phyloP scores from a whole-genome alignment of 179 eudicot species.

The Amaranthus tricolor region DNA sequence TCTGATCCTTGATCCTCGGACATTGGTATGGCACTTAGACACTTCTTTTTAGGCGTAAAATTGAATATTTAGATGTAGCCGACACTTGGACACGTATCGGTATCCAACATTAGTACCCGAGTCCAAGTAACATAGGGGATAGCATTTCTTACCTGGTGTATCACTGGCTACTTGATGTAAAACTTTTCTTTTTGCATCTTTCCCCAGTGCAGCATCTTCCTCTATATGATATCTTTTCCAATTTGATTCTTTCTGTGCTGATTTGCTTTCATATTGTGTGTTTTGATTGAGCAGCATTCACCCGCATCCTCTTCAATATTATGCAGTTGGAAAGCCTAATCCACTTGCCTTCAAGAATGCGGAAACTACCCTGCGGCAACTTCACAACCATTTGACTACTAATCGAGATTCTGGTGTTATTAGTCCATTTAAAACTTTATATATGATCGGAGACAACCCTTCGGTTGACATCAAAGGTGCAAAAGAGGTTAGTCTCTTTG shows the following conservation, averaged over 20 bases:
- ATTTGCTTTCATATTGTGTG: conserved; percentile 1
- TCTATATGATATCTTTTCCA: neutral
- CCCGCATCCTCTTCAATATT: conserved; percentile 70
- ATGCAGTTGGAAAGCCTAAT: conserved; percentile 88
- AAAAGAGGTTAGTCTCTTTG: conserved; percentile 53
- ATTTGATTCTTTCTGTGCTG: conserved; percentile 3
- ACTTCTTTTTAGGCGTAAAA: too few species aligned
- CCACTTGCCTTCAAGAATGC: conserved; percentile 83
- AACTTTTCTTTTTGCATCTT: neutral
- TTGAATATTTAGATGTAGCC: too few species aligned
- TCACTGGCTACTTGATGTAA: neutral
- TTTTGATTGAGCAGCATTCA: conserved; percentile 59
- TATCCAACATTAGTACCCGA: too few species aligned
- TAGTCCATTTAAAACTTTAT: conserved; percentile 59
- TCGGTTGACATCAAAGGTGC: conserved; percentile 94
- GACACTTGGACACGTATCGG: too few species aligned
- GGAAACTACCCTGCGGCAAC: conserved; percentile 50
- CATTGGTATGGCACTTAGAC: too few species aligned
- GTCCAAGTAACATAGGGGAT: neutral
- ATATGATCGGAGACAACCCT: conserved; percentile 98
- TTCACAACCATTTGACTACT: conserved; percentile 19
- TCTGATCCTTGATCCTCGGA: too few species aligned
- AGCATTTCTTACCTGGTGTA: neutral
- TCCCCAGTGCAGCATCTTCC: conserved; percentile 1
- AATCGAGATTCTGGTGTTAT: conserved; percentile 21